Percentiles rank a stretch among this genome's conserved stretches.
Conservation (phyloP, 257 asterid genomes). For the Capsicum baccatum region DNA sequence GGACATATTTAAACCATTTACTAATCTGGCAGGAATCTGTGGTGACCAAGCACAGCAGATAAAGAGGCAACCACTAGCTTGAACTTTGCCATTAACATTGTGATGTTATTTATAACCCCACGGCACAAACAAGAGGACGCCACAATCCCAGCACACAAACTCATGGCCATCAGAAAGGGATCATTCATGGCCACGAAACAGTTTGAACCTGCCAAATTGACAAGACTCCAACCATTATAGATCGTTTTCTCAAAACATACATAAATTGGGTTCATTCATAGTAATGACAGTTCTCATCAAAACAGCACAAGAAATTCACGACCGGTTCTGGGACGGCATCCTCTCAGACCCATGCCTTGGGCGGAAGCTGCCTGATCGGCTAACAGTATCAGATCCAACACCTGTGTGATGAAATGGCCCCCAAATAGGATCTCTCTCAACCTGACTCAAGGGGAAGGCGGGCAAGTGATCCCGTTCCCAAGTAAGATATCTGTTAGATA, state of each 20-base stretch:
- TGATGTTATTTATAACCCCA: slow-evolving; percentile 31
- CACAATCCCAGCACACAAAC: slow-evolving; percentile 55
- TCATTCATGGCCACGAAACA: slow-evolving; percentile 46
- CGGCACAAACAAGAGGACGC: slow-evolving; percentile 44
- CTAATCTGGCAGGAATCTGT: neutral
- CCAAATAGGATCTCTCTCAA: slow-evolving; percentile 68
- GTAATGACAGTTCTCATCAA: slow-evolving; percentile 46
- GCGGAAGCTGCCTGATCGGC: slow-evolving; percentile 53
- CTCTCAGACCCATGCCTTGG: slow-evolving; percentile 82
- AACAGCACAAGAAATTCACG: slow-evolving; percentile 43
- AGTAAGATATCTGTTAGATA: slow-evolving; percentile 44
- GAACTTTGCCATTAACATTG: slow-evolving; percentile 29
- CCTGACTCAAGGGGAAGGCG: slow-evolving; percentile 49
- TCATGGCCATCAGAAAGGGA: slow-evolving; percentile 40
- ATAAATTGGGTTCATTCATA: slow-evolving; percentile 45
- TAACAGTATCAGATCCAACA: slow-evolving; percentile 48
- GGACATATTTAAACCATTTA: slow-evolving; percentile 1
- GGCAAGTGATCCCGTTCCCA: slow-evolving; percentile 72
- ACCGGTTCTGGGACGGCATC: slow-evolving; percentile 74
- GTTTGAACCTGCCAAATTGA: slow-evolving; percentile 41
- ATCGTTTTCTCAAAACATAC: slow-evolving; percentile 51
- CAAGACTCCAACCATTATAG: slow-evolving; percentile 42
- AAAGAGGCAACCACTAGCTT: slow-evolving; percentile 26
- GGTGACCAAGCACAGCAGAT: neutral
- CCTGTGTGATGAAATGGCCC: slow-evolving; percentile 63